Base-by-base conservation (phyloP, 164 flowering plant species). In the Hamamelis virginiana region DNA sequence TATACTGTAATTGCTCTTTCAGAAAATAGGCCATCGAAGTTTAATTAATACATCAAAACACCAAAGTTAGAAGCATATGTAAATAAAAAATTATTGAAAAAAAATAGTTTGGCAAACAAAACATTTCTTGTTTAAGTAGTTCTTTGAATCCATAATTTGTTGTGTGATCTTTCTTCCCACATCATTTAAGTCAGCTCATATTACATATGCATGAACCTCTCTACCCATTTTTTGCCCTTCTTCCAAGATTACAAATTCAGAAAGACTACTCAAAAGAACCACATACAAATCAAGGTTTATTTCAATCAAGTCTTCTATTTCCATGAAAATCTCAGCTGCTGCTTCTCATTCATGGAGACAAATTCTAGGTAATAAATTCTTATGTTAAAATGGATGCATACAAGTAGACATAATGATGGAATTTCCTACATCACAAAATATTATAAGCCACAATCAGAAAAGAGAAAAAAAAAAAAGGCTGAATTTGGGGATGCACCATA, bases 121-220 rank as follows among this genome's bases (percentile, higher is more conserved):
- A n/a, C n/a, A n/a, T n/a, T n/a, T n/a, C n/a, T n/a, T n/a, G n/a
- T n/a, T n/a, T n/a, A n/a, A n/a, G n/a, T n/a, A n/a, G n/a, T n/a
- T n/a, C n/a, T n/a, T n/a, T n/a, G n/a, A n/a, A n/a, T n/a, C n/a
- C n/a, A n/a, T n/a, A n/a, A n/a, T n/a, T n/a, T n/a, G n/a, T n/a
- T n/a, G n/a, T n/a, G n/a, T n/a, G n/a, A n/a, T n/a, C n/a, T n/a
- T n/a, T n/a, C n/a, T n/a, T n/a, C n/a, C n/a, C n/a, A 46, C 62
- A 58, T 82, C 76, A 66, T 23, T 58, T 62, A 90, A 71, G 47
- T 86, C 91, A 22, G 71, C 83, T 72, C 89, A 61, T n/a, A 85
- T 70, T 19, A 84, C 74, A 80, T 78, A 70, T 11, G 84, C 97
- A 80, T 94, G 97, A 64, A 91, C 81, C 79, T 92, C 94, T 66